A percentile compares a stretch with the other conserved stretches of the same genome.
phyloP scores from a whole-genome alignment of 1,284 basidiomycete species.

The Agaricales sp. region DNA sequence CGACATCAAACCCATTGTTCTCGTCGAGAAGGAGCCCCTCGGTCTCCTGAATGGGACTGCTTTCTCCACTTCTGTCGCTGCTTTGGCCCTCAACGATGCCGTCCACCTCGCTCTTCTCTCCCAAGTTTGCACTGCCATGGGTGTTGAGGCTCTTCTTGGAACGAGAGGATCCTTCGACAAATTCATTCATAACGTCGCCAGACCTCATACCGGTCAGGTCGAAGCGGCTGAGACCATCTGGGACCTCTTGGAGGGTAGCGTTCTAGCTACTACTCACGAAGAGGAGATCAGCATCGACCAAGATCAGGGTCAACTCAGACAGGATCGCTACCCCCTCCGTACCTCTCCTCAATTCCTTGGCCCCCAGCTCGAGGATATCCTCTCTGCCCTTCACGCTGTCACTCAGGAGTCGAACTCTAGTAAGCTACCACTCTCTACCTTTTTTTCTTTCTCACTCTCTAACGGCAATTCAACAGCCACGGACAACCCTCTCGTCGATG shows the following conservation, averaged over 20 bases:
- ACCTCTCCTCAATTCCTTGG: slow-evolving; percentile 81
- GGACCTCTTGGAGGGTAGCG: slow-evolving; percentile 61
- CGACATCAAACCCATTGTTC: slow-evolving; percentile 54
- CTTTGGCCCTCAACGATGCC: slow-evolving; percentile 63
- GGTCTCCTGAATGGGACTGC: slow-evolving; percentile 59
- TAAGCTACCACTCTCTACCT: slow-evolving; percentile 32
- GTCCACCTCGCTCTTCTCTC: slow-evolving; percentile 63
- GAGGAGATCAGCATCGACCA: slow-evolving; percentile 54
- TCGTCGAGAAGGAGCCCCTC: slow-evolving; percentile 77
- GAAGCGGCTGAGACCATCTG: slow-evolving; percentile 64
- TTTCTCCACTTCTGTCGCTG: slow-evolving; percentile 59
- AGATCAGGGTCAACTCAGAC: slow-evolving; percentile 56
- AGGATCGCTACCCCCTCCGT: slow-evolving; percentile 74
- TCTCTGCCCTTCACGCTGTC: slow-evolving; percentile 52
- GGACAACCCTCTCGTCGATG: slow-evolving; percentile 68
- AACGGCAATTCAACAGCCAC: slow-evolving; percentile 36
- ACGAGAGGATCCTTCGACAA: slow-evolving; percentile 65
- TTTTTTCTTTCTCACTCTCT: slow-evolving; percentile 10
- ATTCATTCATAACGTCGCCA: slow-evolving; percentile 70
- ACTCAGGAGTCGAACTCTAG: slow-evolving; percentile 82
- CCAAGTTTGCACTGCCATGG: slow-evolving; percentile 76
- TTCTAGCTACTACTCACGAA: slow-evolving; percentile 55
- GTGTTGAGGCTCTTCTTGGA: slow-evolving; percentile 72
- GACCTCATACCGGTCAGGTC: slow-evolving; percentile 84
- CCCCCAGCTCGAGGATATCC: slow-evolving; percentile 76